Evolutionary conservation across 2,329 filamentous ascomycete species (phyloP), one percentile per base, ranked within the genome.

Genomic region (Colletotrichum echinochloae): DNA sequence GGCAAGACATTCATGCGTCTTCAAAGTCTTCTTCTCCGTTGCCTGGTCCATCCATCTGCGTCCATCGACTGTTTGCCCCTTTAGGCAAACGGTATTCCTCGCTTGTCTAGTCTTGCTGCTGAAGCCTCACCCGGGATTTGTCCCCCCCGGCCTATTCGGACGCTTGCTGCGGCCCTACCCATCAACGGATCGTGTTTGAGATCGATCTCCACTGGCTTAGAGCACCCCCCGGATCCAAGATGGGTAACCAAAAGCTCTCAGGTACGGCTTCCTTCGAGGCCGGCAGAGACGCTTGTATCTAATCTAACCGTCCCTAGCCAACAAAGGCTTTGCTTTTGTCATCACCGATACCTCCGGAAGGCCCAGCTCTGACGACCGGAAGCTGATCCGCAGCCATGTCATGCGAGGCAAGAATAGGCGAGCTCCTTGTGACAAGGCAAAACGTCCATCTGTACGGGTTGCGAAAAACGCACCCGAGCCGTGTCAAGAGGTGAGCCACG

Each of bases 311-410:
- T 52, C 20, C 20, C 9, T 30, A 70, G 64, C n/a, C 4, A 62
- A 46, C 51, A 77, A 74, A 9, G 66, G 65, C 2, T 78, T 79
- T n/a, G 74, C 75, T 46, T 79, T 79, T 30, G 73, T 79, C n/a
- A 66, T 72, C 11, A 73, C 74, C 14, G 77, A 73, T 16, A 49
- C 72, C 0, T 64, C 65, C 5, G 77, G 77, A 0, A 77, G 76
- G 46, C 74, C 75, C 33, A 69, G 69, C 5, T 66, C 75, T 5
- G 72, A 70, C 26, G 65, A 74, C 37, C 73, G 78, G 57, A 77
- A 76, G 73, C 70, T 61, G n/a, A 73, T 73, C 26, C 69, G 72
- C 9, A 73, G 72, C 44, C 72, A 73, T 60, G 70, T 66, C 33
- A 72, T 73, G 69, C 72, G 72, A 57, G 72, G 70, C 26, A 73